These are phyloP conservation scores for Aspergillus texensis DNA, from an alignment of 2,329 filamentous ascomycete genomes.

Conservation along the genomic window DNA sequence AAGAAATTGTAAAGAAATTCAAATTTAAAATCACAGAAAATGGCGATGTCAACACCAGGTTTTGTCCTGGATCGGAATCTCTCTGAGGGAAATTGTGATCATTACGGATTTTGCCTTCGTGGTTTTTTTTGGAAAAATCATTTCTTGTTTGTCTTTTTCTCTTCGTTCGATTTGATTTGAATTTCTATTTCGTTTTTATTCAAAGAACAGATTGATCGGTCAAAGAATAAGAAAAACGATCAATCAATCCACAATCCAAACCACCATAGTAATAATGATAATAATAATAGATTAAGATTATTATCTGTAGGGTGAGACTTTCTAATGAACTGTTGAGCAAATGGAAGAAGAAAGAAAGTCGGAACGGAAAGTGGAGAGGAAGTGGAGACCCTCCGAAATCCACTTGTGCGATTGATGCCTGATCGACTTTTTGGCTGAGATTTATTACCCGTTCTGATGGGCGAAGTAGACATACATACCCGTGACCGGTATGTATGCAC, in stretches of 20 bases:
- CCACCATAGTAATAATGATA: neutral
- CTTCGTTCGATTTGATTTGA: neutral
- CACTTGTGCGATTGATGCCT: conserved; percentile 8
- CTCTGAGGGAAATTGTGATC: neutral
- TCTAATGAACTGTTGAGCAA: conserved; percentile 3
- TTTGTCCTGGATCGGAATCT: neutral
- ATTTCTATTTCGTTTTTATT: neutral
- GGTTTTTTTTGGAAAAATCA: neutral
- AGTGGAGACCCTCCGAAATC: neutral
- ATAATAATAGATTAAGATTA: neutral
- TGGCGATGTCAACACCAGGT: neutral
- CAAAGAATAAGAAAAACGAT: neutral
- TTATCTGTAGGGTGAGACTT: neutral
- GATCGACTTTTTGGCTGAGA: conserved; percentile 3
- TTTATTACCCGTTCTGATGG: neutral
- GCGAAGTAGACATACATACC: neutral
- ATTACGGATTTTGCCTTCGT: neutral
- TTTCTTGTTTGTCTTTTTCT: neutral
- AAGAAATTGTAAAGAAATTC: conserved; percentile 5
- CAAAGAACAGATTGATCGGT: neutral
- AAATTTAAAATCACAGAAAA: neutral
- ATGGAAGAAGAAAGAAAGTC: conserved; percentile 8
- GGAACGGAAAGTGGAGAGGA: conserved; percentile 2
- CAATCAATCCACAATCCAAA: neutral
- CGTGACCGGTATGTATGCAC: neutral